Base-by-base conservation (phyloP, 352 stramenopile genomes). In the Phytophthora agathidicida region DNA sequence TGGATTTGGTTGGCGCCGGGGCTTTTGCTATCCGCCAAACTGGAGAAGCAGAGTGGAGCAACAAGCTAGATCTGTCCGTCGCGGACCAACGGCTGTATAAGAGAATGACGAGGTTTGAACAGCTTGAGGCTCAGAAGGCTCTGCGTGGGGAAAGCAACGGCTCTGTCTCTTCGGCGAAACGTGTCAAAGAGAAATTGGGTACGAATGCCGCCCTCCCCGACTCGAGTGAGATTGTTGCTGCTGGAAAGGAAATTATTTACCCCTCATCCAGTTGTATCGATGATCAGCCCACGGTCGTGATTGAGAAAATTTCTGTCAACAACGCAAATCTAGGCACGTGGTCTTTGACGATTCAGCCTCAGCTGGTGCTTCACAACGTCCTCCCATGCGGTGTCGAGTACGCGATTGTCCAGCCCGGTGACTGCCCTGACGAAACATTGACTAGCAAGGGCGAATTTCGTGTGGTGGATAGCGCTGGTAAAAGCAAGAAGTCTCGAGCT, bases 1-100 rank as follows among this genome's bases (percentile, higher is more conserved):
- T 96, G 27, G 65, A 91, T 56, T 67, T 96, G 27, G 73, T 93
- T 33, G 83, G 87, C 33, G 52, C 56, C 5, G 87, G 87, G 0
- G 77, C 60, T 33, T 96, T 94, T 42, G 80, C 81, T 24, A 94
- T 96, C 71, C 83, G 87, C 2, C 87, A 96, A 60, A 78, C 83
- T 28, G 87, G 87, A 19, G 87, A 96, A 66, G 86, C 73, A 5
- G 83, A 93, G 14, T 96, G 87, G 87, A 96, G 87, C 47, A 94
- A 94, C 45, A 79, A 57, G 7, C 39, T 96, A 17, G 60, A 71
- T 20, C 59, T 96, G 0, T 89, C 87, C 4, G 82, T 93, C 7
- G 72, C 63, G 10, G 80, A 91, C 14, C 85, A 94, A 44, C 71
- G 83, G 3, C n/a, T 90, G 27, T 92, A 82, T 42, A 94, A 94